A percentile compares a stretch with the other conserved stretches of the same genome.
Conservation (phyloP, 257 asterid species). For the Solanum chiquidenum region DNA sequence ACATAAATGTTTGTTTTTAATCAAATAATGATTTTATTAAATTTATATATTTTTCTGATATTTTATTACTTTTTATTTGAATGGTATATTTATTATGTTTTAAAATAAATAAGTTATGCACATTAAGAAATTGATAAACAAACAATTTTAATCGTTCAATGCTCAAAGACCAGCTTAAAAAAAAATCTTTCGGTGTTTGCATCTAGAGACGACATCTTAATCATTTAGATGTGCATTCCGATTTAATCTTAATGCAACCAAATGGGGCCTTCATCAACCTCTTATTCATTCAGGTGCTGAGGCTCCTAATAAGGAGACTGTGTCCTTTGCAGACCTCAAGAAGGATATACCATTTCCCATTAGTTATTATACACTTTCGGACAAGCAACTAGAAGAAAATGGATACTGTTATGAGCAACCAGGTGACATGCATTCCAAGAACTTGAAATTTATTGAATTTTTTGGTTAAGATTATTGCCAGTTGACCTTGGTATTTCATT, state of each 20-base stretch:
- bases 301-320: constrained; percentile 16
- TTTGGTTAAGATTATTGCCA: background rate
- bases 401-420: constrained; percentile 50
- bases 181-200: background rate
- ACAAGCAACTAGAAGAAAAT: constrained; percentile 80
- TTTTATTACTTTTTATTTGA: no score
- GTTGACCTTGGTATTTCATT: background rate
- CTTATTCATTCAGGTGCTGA: constrained; percentile 26
- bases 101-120: background rate
- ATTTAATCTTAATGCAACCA: background rate
- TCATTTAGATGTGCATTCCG: background rate
- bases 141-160: background rate
- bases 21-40: background rate
- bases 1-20: background rate
- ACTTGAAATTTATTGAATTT: background rate
- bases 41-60: no score
- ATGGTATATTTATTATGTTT: no score
- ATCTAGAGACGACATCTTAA: background rate
- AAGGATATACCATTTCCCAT: constrained; percentile 68
- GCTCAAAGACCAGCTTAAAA: background rate
- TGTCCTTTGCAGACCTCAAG: constrained; percentile 22
- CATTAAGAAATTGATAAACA: background rate
- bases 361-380: constrained; percentile 64
- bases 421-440: constrained; percentile 35
- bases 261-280: background rate